These are phyloP conservation scores for Cutaneotrichosporon dermatis DNA, from an alignment of 1,284 basidiomycete genomes.

Conservation along the genomic window DNA sequence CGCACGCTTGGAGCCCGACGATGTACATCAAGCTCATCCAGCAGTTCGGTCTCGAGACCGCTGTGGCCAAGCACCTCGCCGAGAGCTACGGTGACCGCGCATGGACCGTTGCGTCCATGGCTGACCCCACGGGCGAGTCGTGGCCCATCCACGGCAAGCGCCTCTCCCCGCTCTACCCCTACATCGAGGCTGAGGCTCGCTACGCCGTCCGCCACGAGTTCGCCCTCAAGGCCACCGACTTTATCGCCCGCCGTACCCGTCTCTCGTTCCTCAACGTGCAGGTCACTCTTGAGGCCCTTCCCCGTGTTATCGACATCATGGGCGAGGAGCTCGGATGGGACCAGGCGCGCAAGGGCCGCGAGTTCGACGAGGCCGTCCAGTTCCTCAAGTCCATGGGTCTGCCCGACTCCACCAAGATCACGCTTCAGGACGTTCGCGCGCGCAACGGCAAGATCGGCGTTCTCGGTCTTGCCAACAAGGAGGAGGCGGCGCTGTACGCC, in stretches of 20 bases:
- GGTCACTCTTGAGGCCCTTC: conserved; percentile 77
- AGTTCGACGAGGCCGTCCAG: conserved; percentile 60
- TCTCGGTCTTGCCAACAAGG: conserved; percentile 33
- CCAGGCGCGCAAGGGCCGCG: conserved; percentile 55
- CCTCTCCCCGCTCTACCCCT: conserved; percentile 74
- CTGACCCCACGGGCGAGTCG: conserved; percentile 60
- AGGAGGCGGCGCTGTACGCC: conserved; percentile 52
- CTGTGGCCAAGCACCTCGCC: conserved; percentile 90
- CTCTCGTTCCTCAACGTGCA: conserved; percentile 90
- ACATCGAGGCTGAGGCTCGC: conserved; percentile 88
- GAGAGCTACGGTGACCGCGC: conserved; percentile 88
- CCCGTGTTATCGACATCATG: conserved; percentile 88
- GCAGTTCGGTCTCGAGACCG: conserved; percentile 81
- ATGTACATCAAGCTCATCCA: conserved; percentile 98
- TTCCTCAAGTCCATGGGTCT: conserved; percentile 77
- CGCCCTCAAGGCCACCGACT: conserved; percentile 82
- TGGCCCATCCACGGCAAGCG: conserved; percentile 84
- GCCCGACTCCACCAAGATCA: conserved; percentile 51
- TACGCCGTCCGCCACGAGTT: conserved; percentile 90
- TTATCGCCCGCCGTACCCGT: conserved; percentile 84
- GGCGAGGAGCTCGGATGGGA: conserved; percentile 78
- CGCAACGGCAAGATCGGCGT: conserved; percentile 31
- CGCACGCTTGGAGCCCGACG: conserved; percentile 87
- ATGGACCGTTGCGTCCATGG: conserved; percentile 84
- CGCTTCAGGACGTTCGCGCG: conserved; percentile 40